Percentiles rank a stretch among this genome's conserved stretches.
phyloP scores from a whole-genome alignment of 2,329 filamentous ascomycete species.

The Phaeoacremonium minimum region DNA sequence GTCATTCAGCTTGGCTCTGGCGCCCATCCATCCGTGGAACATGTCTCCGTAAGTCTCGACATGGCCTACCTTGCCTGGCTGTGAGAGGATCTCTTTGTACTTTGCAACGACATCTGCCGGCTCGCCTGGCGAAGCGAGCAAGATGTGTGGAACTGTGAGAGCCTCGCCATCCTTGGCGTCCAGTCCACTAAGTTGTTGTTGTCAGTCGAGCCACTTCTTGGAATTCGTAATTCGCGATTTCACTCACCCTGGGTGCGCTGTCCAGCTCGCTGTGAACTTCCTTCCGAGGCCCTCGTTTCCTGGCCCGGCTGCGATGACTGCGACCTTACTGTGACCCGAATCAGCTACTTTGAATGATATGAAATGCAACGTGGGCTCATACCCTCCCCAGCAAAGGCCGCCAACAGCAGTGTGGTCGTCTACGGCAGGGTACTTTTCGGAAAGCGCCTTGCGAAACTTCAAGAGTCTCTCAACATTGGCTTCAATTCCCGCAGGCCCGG shows the following conservation, averaged over 20 bases:
- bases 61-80: constrained; percentile 30
- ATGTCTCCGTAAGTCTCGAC: constrained; percentile 46
- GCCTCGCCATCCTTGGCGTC: constrained; percentile 35
- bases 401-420: constrained; percentile 35
- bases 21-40: constrained; percentile 58
- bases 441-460: constrained; percentile 22
- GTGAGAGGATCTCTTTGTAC: constrained; percentile 36
- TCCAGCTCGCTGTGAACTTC: constrained; percentile 27
- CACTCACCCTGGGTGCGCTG: constrained; percentile 23
- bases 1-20: constrained; percentile 40
- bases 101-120: constrained; percentile 34
- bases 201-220: no score
- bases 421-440: constrained; percentile 25
- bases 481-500: constrained; percentile 20
- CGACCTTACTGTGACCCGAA: constrained; percentile 19
- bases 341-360: background rate
- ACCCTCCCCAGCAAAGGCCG: constrained; percentile 48
- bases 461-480: constrained; percentile 23
- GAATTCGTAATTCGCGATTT: no score
- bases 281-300: constrained; percentile 27
- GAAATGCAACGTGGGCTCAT: constrained; percentile 10
- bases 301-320: constrained; percentile 28
- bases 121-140: constrained; percentile 46
- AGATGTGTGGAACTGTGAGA: constrained; percentile 40
- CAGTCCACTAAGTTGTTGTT: constrained; percentile 17